These are phyloP conservation scores for Umbilicus rupestris DNA, from an alignment of 164 flowering plant species.

Conservation along the genomic window DNA sequence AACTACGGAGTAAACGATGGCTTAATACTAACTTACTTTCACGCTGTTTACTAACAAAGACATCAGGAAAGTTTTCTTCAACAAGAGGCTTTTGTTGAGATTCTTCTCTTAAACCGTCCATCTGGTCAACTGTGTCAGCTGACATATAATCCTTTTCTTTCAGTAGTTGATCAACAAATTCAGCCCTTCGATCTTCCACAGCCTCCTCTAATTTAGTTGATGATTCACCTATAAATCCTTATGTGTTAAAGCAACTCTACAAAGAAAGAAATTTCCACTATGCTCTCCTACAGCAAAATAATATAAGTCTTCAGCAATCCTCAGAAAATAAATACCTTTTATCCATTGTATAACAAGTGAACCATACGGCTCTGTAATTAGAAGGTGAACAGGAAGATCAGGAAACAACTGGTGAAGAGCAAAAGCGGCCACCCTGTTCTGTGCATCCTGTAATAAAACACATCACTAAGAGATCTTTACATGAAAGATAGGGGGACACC, in stretches of 20 bases:
- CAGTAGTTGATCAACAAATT: slow-evolving; percentile 68
- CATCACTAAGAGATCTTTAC: neutral
- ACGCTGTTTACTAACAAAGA: slow-evolving; percentile 14
- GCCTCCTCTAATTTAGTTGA: slow-evolving; percentile 25
- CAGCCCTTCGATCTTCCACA: slow-evolving; percentile 53
- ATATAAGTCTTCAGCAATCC: neutral
- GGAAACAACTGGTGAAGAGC: slow-evolving; percentile 74
- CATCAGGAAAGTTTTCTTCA: slow-evolving; percentile 19
- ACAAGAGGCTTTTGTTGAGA: slow-evolving; percentile 14
- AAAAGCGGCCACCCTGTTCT: slow-evolving; percentile 81
- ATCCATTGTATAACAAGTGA: slow-evolving; percentile 49
- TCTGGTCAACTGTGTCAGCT: slow-evolving; percentile 11
- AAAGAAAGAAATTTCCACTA: neutral
- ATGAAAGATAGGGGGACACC: neutral
- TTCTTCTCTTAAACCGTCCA: slow-evolving; percentile 17
- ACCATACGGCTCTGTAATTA: slow-evolving; percentile 69
- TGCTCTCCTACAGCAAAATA: neutral
- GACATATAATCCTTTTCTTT: slow-evolving; percentile 21
- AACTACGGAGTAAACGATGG: neutral
- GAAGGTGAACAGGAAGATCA: slow-evolving; percentile 56
- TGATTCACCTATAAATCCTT: slow-evolving; percentile 40
- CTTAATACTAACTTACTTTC: slow-evolving; percentile 29
- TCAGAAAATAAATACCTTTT: slow-evolving; percentile 38
- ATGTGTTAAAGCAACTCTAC: slow-evolving; percentile 10
- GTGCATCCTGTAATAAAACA: slow-evolving; percentile 64